phyloP scores from a whole-genome alignment of 768 basidiomycete species.

The Rhodocollybia butyracea region DNA sequence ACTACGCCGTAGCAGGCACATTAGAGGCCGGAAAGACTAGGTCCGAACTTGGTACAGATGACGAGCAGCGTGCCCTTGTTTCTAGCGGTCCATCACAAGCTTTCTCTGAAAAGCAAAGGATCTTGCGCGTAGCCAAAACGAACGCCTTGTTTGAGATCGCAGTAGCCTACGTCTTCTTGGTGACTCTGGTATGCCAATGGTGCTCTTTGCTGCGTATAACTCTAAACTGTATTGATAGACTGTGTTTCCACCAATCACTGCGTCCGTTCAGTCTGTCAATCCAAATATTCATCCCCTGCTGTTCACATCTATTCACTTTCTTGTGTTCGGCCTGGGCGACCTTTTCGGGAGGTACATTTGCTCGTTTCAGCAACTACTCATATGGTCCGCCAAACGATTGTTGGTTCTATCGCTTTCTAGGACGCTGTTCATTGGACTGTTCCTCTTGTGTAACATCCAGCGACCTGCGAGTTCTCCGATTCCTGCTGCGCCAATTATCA shows the following conservation, averaged over 20 bases:
- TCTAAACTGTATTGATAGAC: slow-evolving; percentile 45
- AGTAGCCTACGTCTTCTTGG: slow-evolving; percentile 69
- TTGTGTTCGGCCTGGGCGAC: slow-evolving; percentile 73
- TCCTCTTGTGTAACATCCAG: slow-evolving; percentile 86
- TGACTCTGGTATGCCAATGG: slow-evolving; percentile 64
- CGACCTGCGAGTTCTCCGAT: slow-evolving; percentile 28
- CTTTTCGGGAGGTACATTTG: slow-evolving; percentile 68
- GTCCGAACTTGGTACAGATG: slow-evolving; percentile 17
- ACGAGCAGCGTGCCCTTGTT: slow-evolving; percentile 36
- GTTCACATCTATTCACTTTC: slow-evolving; percentile 76
- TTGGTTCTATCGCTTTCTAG: slow-evolving; percentile 63
- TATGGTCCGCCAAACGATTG: slow-evolving; percentile 69
- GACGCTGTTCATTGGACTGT: slow-evolving; percentile 80
- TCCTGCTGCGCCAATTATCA: slow-evolving; percentile 50
- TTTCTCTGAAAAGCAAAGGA: slow-evolving; percentile 37
- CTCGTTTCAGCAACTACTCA: slow-evolving; percentile 56
- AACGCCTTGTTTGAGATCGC: slow-evolving; percentile 73
- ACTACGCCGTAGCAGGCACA: slow-evolving; percentile 49
- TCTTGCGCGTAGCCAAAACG: slow-evolving; percentile 53
- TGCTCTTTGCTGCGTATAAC: background rate
- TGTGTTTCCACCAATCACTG: slow-evolving; percentile 84
- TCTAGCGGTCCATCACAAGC: slow-evolving; percentile 23
- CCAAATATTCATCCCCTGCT: slow-evolving; percentile 72
- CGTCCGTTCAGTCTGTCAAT: slow-evolving; percentile 67
- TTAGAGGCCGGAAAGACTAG: slow-evolving; percentile 34